Conservation (phyloP, 305 asterid species). For the Rubia peregrina region DNA sequence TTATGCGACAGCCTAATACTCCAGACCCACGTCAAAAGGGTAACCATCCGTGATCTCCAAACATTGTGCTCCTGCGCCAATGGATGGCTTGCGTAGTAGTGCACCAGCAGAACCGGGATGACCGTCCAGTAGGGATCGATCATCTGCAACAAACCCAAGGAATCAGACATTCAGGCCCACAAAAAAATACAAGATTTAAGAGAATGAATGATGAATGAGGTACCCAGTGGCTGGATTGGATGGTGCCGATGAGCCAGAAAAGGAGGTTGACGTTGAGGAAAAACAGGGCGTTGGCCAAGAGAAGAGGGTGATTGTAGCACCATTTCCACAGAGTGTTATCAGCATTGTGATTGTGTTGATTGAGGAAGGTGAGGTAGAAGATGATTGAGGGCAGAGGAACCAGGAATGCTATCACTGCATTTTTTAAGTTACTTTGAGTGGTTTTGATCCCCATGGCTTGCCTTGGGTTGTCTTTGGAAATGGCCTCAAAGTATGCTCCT, state of each 20-base stretch:
- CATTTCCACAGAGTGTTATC: constrained; percentile 49
- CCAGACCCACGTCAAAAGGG: constrained; percentile 70
- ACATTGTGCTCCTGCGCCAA: constrained; percentile 26
- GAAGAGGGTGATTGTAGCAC: constrained; percentile 67
- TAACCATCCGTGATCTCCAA: constrained; percentile 62
- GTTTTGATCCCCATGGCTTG: constrained; percentile 9
- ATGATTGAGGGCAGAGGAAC: constrained; percentile 71
- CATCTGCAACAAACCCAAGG: constrained; percentile 45
- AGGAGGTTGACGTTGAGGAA: constrained; percentile 68
- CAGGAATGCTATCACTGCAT: constrained; percentile 50
- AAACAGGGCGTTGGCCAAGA: constrained; percentile 58
- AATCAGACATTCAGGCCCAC: background rate
- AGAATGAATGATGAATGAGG: background rate
- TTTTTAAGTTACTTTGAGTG: constrained; percentile 25
- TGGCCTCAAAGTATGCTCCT: background rate
- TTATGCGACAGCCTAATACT: constrained; percentile 71
- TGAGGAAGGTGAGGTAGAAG: constrained; percentile 65
- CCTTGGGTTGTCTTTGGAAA: background rate
- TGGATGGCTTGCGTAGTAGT: constrained; percentile 65
- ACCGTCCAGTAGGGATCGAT: constrained; percentile 91
- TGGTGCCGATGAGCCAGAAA: constrained; percentile 63
- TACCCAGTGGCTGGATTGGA: constrained; percentile 91
- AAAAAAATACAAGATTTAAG: background rate
- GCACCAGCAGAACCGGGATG: constrained; percentile 63
- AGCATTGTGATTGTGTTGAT: constrained; percentile 26